phyloP scores from a whole-genome alignment of 139 green algal species.

The Prasinococcaceae sp. region DNA sequence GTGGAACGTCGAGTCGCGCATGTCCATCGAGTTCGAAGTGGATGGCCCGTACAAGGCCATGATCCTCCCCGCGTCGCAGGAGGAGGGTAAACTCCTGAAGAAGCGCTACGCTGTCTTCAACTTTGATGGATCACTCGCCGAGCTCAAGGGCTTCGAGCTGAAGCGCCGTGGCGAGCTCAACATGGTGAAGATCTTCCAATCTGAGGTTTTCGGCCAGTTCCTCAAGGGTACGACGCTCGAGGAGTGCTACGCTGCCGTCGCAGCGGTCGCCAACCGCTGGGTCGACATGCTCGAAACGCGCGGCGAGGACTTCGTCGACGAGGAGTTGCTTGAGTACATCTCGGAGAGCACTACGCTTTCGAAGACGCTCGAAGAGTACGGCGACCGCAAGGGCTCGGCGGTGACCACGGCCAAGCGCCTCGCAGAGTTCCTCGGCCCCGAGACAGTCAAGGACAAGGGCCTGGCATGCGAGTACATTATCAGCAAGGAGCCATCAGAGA shows the following conservation, averaged over 20 bases:
- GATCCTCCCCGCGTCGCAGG: slow-evolving; percentile 74
- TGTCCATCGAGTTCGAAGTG: slow-evolving; percentile 94
- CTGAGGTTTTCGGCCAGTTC: slow-evolving; percentile 88
- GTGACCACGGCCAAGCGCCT: slow-evolving; percentile 78
- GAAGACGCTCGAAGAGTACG: slow-evolving; percentile 87
- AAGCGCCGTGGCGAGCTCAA: slow-evolving; percentile 96
- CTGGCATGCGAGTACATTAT: slow-evolving; percentile 50
- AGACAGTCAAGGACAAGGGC: slow-evolving; percentile 87
- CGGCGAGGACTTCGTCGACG: slow-evolving; percentile 63
- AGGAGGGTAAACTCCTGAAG: slow-evolving; percentile 97
- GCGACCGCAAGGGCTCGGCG: slow-evolving; percentile 75
- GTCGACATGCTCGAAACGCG: slow-evolving; percentile 85
- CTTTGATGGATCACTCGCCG: slow-evolving; percentile 72
- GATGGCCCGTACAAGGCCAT: slow-evolving; percentile 43
- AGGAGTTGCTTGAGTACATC: slow-evolving; percentile 86
- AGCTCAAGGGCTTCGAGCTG: slow-evolving; percentile 93
- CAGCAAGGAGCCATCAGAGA: slow-evolving; percentile 25
- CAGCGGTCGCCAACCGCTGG: slow-evolving; percentile 80
- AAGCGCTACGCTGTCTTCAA: slow-evolving; percentile 68
- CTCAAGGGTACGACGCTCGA: slow-evolving; percentile 62
- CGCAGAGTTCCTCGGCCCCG: slow-evolving; percentile 75
- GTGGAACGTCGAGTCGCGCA: neutral
- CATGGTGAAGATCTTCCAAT: slow-evolving; percentile 93
- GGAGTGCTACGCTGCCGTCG: slow-evolving; percentile 84
- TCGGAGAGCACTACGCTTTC: slow-evolving; percentile 83